Conservation (phyloP, 208 protist genomes). For the Acanthamoeba polyphaga region DNA sequence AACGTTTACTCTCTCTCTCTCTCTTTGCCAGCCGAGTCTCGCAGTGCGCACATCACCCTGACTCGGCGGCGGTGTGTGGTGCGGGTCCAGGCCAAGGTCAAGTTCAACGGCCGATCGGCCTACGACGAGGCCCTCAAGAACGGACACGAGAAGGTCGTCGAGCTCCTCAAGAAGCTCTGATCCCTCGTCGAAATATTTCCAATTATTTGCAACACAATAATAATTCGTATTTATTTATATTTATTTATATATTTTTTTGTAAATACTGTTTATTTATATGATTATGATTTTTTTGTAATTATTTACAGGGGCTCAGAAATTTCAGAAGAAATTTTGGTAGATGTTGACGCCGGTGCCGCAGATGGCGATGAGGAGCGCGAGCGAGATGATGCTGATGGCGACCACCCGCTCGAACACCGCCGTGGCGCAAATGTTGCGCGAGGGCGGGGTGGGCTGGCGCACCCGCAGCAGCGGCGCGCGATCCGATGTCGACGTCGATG, state of each 20-base stretch:
- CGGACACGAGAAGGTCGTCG: neutral
- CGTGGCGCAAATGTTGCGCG: neutral
- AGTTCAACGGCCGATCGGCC: slow-evolving; percentile 38
- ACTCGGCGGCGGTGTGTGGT: neutral
- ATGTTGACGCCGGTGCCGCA: slow-evolving; percentile 55
- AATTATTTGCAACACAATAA: neutral
- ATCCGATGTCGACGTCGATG: neutral
- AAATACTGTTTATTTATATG: too few relatives aligned
- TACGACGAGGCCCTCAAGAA: slow-evolving; percentile 43
- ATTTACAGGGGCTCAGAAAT: too few relatives aligned
- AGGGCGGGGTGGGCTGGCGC: neutral
- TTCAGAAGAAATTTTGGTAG: slow-evolving; percentile 41
- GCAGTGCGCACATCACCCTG: neutral
- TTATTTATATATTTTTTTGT: too few relatives aligned
- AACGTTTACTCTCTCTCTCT: neutral
- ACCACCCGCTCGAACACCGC: neutral
- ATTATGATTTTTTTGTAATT: too few relatives aligned
- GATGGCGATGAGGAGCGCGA: slow-evolving; percentile 15
- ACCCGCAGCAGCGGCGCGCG: neutral
- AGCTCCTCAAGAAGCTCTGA: slow-evolving; percentile 53
- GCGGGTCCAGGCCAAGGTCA: neutral
- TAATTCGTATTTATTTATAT: neutral
- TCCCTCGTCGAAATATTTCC: too few relatives aligned
- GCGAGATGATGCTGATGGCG: neutral
- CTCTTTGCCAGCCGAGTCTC: too few relatives aligned